Conservation (phyloP, 2,329 filamentous ascomycete species). For the Fusarium sp. region DNA sequence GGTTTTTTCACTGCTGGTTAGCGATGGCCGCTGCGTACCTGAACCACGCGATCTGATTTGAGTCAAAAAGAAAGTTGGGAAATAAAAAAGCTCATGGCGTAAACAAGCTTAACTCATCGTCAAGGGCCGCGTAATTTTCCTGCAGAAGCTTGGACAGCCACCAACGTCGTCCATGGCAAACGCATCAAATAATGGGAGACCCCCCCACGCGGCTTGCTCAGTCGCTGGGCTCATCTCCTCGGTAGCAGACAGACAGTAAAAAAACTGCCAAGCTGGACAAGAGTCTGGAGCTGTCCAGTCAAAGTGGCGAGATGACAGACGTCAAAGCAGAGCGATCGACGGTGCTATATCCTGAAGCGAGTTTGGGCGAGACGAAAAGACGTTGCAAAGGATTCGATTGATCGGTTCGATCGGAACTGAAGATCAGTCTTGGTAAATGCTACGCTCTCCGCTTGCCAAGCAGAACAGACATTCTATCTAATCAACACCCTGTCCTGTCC, state of each 20-base stretch:
- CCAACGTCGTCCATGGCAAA: not conserved
- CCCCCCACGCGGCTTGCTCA: not conserved
- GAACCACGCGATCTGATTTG: slow-evolving; percentile 5
- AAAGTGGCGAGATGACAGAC: not conserved
- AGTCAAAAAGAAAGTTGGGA: not conserved
- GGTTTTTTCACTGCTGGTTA: not conserved
- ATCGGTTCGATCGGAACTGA: slow-evolving; percentile 2
- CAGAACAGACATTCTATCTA: not conserved
- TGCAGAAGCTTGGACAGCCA: not conserved
- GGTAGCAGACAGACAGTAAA: not conserved
- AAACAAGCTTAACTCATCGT: slow-evolving; percentile 35
- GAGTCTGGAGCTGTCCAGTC: not conserved
- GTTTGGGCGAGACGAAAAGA: not conserved
- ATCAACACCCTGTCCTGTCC: not conserved
- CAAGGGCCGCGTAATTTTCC: slow-evolving; percentile 3
- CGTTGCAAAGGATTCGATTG: slow-evolving; percentile 2
- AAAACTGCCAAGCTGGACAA: not conserved
- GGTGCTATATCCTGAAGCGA: not conserved
- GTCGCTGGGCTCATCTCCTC: not conserved
- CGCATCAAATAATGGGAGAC: not conserved
- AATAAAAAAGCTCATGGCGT: slow-evolving; percentile 1
- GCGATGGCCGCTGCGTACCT: not conserved
- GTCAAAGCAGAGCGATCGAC: not conserved
- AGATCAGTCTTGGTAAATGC: not conserved
- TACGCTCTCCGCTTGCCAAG: slow-evolving; percentile 1